Base-by-base conservation (phyloP, 306 rosid species). In the Glycyrrhiza uralensis region DNA sequence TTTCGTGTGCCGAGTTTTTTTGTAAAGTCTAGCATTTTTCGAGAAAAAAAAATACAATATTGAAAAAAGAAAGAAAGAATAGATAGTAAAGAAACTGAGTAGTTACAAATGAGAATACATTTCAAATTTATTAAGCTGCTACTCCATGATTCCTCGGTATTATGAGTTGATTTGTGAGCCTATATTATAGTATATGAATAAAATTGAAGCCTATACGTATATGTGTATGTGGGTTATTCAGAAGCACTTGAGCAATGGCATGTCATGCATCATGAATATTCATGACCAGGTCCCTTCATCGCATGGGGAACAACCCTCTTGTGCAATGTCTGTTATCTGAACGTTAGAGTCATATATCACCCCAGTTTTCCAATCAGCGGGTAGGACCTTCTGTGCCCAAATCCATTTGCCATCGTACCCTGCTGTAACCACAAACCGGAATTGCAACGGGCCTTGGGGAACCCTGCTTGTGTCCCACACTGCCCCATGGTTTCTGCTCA, bases 401-500 rank as follows among this genome's bases (percentile, higher is more conserved):
- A 87, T 23, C 87, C 85, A 79, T 59, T 86, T 91, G 0, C 97
- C 96, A 44, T 91, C 98, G 12, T 33, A 94, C 39, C 97, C 96
- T 4, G 84, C 66, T 0, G 92, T 89, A 30, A 91, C 88, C 79
- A 85, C 83, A 0, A 94, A 23, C 46, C 96, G 56, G 29, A 94
- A 79, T 22, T 94, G 96, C 82, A 94, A 49, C 17, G 86, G 72
- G n/a, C 96, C 98, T 7, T 38, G 14, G 0, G 98, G 97, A 7
- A 89, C 94, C 78, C 83, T 80, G 12, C 81, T 86, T 1, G 96
- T 91, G 63, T 89, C 92, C 98, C 98, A 93, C 18, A 89, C 80
- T 0, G 96, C 96, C 7, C 98, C 98, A 33, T 85, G 15, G 6
- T 59, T 91, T 58, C 96, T 76, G 11, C 75, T 84, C 85, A 93